Percentiles rank a stretch among this genome's conserved stretches.
Evolutionary conservation across 2,329 filamentous ascomycete genomes (phyloP).

Genomic region (Neodidymelliopsis sp.): DNA sequence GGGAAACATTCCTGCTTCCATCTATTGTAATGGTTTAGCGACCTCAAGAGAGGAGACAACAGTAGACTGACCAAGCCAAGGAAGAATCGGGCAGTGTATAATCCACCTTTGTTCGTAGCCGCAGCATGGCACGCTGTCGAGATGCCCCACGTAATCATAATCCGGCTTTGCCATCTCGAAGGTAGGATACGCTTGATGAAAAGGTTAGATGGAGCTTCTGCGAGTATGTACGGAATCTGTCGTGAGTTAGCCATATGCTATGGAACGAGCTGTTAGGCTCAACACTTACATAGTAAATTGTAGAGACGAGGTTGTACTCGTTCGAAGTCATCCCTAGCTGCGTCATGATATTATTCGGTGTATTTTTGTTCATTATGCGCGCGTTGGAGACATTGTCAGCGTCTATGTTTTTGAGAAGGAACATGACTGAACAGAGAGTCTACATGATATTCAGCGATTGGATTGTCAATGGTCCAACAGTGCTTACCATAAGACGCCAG

Average conservation of each 20-base stretch:
- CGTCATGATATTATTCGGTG: slow-evolving; percentile 27
- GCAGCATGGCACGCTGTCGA: slow-evolving; percentile 43
- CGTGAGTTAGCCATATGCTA: neutral
- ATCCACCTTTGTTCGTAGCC: slow-evolving; percentile 54
- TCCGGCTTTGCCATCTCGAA: slow-evolving; percentile 45
- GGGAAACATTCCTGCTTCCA: slow-evolving; percentile 39
- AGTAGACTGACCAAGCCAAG: slow-evolving; percentile 26
- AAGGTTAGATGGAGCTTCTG: slow-evolving; percentile 43
- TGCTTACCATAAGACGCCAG: slow-evolving; percentile 19
- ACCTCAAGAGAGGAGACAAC: neutral
- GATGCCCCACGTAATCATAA: slow-evolving; percentile 35
- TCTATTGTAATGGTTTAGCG: neutral
- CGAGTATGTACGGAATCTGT: slow-evolving; percentile 33
- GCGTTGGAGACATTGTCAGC: slow-evolving; percentile 30
- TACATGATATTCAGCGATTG: neutral
- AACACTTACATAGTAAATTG: slow-evolving; percentile 44
- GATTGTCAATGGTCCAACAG: neutral
- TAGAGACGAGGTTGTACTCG: slow-evolving; percentile 40
- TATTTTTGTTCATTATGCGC: slow-evolving; percentile 30
- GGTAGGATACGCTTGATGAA: slow-evolving; percentile 49
- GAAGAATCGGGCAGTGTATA: slow-evolving; percentile 54
- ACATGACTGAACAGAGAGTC: slow-evolving; percentile 30
- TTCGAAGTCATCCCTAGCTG: slow-evolving; percentile 30
- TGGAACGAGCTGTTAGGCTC: neutral
- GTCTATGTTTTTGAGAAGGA: slow-evolving; percentile 33